These are phyloP conservation scores for Mucor lusitanicus DNA, from an alignment of 371 early-diverging fungal species.

Conservation along the genomic window DNA sequence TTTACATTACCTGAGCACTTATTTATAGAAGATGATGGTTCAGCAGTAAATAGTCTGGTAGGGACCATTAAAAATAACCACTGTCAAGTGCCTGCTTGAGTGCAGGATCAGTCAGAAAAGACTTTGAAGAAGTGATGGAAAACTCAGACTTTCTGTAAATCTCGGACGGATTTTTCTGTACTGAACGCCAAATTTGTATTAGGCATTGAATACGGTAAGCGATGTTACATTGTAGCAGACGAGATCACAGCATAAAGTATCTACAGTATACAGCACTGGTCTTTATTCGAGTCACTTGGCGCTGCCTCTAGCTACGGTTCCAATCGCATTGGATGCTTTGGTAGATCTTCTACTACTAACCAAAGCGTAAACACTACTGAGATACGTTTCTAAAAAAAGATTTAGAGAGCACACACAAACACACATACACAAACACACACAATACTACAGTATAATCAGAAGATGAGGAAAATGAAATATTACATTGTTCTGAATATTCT, in stretches of 20 bases:
- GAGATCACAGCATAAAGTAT: background rate
- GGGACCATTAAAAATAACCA: too few relatives aligned
- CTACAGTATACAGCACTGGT: background rate
- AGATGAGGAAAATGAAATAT: background rate
- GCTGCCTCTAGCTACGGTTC: background rate
- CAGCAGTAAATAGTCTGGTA: too few relatives aligned
- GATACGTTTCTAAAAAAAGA: background rate
- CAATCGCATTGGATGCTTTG: background rate
- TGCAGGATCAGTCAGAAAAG: background rate
- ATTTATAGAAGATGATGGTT: too few relatives aligned
- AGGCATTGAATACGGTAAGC: background rate
- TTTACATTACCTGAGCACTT: too few relatives aligned
- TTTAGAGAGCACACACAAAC: background rate
- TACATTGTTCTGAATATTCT: background rate
- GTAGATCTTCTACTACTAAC: background rate
- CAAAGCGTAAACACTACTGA: background rate
- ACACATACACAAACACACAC: background rate
- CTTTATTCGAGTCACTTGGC: too few relatives aligned
- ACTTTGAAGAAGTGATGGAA: slow-evolving; percentile 16
- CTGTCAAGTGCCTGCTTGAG: too few relatives aligned
- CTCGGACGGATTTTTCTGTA: background rate
- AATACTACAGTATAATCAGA: background rate
- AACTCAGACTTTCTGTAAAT: slow-evolving; percentile 17
- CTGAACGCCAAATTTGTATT: background rate
- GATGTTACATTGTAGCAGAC: background rate